phyloP scores from a whole-genome alignment of 441 rosid genomes.

The Capsella rubella region DNA sequence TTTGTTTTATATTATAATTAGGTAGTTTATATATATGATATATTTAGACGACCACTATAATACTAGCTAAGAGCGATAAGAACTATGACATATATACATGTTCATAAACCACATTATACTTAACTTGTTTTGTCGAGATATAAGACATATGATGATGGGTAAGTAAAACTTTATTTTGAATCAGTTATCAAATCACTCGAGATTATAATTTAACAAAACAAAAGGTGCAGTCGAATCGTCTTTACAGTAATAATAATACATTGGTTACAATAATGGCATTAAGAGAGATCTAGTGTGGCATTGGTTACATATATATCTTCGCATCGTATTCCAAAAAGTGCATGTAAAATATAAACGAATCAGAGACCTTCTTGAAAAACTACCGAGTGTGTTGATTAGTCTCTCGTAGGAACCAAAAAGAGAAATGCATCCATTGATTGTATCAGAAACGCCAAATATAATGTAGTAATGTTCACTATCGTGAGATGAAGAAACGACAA shows the following conservation, averaged over 20 bases:
- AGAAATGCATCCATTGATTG: slow-evolving; percentile 24
- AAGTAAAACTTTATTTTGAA: slow-evolving; percentile 19
- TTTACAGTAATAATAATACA: neutral
- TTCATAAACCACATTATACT: neutral
- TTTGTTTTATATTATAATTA: neutral
- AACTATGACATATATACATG: neutral
- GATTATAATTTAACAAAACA: neutral
- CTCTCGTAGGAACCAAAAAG: neutral
- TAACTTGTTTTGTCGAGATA: slow-evolving; percentile 12
- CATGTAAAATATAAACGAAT: neutral
- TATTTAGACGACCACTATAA: slow-evolving; percentile 5
- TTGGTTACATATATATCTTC: no score
- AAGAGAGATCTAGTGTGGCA: neutral
- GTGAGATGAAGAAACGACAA: slow-evolving; percentile 30
- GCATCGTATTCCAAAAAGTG: neutral
- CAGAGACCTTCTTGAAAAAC: neutral
- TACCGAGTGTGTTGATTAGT: neutral
- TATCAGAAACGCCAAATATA: slow-evolving; percentile 33
- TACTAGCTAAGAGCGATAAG: neutral
- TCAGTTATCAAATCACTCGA: slow-evolving; percentile 25
- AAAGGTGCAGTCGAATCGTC: neutral
- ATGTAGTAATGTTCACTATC: slow-evolving; percentile 22
- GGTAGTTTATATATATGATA: neutral
- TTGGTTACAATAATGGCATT: neutral
- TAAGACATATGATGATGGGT: slow-evolving; percentile 5